A percentile compares a stretch with the other conserved stretches of the same genome.
Evolutionary conservation across 768 basidiomycete genomes (phyloP).

Genomic region (Mycena haematopus): DNA sequence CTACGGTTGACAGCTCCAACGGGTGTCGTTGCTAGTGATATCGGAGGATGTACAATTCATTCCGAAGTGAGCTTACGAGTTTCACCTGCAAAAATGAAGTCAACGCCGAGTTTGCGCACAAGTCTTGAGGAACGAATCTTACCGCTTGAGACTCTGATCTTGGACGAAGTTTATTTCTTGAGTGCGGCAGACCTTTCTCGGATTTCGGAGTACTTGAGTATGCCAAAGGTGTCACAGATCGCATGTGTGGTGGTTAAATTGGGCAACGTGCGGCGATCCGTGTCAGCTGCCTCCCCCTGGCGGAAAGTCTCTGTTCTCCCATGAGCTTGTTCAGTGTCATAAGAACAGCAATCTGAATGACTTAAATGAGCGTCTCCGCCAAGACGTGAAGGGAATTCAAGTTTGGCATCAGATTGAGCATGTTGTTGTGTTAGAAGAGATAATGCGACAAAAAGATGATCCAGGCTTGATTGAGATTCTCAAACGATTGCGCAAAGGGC

Average conservation of each 20-base stretch:
- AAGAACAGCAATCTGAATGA: no score
- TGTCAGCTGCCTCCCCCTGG: conserved; percentile 9
- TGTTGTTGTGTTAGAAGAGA: conserved; percentile 10
- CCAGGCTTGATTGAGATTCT: no score
- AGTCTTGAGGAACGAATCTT: background rate
- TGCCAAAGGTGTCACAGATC: conserved; percentile 14
- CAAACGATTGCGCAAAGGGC: no score
- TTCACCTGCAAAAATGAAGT: no score
- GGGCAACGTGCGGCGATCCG: conserved; percentile 18
- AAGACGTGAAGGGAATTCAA: no score
- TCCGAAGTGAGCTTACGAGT: no score
- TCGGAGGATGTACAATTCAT: no score
- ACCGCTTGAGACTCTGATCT: conserved; percentile 14
- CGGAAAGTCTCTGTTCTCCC: background rate
- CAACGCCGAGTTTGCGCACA: no score
- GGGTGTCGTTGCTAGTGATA: no score
- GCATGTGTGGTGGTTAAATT: conserved; percentile 6
- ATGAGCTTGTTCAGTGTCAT: no score
- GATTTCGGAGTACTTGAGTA: conserved; percentile 16
- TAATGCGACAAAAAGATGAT: conserved; percentile 30
- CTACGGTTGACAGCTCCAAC: no score
- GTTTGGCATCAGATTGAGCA: background rate
- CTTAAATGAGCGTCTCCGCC: no score
- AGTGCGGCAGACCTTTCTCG: conserved; percentile 9
- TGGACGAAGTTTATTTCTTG: conserved; percentile 25